Conservation (phyloP, 352 stramenopile genomes). For the Phytopythium helicoides region DNA sequence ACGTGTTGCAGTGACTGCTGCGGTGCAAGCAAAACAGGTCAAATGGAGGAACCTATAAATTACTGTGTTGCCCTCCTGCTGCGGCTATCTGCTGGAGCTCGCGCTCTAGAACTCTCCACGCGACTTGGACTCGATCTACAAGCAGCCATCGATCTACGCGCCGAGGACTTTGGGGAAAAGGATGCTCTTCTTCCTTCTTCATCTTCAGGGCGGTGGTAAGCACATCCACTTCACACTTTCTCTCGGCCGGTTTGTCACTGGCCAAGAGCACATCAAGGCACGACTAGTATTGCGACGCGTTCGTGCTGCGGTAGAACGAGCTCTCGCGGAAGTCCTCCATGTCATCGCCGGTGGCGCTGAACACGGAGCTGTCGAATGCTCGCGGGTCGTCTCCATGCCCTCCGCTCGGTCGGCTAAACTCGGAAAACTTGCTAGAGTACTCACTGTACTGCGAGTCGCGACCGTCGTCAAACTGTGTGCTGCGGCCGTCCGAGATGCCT, state of each 20-base stretch:
- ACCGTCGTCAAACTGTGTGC: constrained; percentile 11
- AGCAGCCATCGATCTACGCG: too few relatives aligned
- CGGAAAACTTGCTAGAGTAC: constrained; percentile 12
- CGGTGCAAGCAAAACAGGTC: too few relatives aligned
- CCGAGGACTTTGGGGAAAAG: too few relatives aligned
- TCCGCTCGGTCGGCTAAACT: constrained; percentile 18
- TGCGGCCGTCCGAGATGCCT: not conserved
- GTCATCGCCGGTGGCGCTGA: constrained; percentile 29
- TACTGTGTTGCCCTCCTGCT: too few relatives aligned
- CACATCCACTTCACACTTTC: not conserved
- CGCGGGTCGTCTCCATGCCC: not conserved
- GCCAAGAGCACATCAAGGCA: too few relatives aligned
- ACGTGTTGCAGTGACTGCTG: too few relatives aligned
- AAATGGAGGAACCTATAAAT: too few relatives aligned
- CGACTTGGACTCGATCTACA: too few relatives aligned
- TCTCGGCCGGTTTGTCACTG: not conserved
- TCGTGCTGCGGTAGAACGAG: constrained; percentile 25
- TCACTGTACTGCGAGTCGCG: constrained; percentile 11
- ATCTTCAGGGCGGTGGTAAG: too few relatives aligned
- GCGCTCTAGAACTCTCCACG: too few relatives aligned
- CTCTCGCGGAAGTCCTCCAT: constrained; percentile 9
- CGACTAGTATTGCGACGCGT: constrained; percentile 26
- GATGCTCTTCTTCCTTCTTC: too few relatives aligned
- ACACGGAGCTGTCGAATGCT: constrained; percentile 34
- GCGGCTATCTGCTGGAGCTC: too few relatives aligned